These are phyloP conservation scores for Penicillium concentricum DNA, from an alignment of 2,329 filamentous ascomycete species.

Conservation along the genomic window DNA sequence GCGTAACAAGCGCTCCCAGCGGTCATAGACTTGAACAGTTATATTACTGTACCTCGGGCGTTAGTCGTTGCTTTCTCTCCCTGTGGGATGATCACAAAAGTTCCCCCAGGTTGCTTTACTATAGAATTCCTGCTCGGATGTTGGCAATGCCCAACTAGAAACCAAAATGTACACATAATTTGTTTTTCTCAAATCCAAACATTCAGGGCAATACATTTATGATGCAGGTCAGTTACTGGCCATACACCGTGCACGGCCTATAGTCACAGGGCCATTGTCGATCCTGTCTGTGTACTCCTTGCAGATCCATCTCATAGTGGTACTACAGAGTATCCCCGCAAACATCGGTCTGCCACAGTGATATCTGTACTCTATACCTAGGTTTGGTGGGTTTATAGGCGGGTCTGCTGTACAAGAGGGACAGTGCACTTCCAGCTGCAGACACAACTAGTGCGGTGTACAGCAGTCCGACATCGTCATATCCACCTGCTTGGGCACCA, in stretches of 20 bases:
- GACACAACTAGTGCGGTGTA: neutral
- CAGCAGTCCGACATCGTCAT: neutral
- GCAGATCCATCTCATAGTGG: neutral
- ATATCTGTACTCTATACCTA: neutral
- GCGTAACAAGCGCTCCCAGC: constrained; percentile 32
- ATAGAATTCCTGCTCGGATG: constrained; percentile 2
- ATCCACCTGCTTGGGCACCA: constrained; percentile 4
- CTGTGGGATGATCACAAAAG: neutral
- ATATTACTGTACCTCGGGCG: neutral
- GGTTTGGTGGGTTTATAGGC: neutral
- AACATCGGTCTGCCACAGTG: neutral
- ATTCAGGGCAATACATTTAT: neutral
- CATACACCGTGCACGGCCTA: neutral
- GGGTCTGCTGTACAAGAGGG: neutral
- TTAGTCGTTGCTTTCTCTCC: neutral
- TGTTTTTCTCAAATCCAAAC: neutral
- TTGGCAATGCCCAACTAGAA: neutral
- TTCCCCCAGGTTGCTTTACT: neutral
- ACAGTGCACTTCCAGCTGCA: neutral
- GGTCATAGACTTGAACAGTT: constrained; percentile 17
- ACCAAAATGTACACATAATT: constrained; percentile 10
- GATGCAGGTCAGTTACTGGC: neutral
- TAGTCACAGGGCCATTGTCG: neutral
- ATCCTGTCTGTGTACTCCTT: neutral
- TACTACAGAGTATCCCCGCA: neutral